Evolutionary conservation across 148 eudicot species (phyloP).

Genomic region (Suaeda aralocaspica): DNA sequence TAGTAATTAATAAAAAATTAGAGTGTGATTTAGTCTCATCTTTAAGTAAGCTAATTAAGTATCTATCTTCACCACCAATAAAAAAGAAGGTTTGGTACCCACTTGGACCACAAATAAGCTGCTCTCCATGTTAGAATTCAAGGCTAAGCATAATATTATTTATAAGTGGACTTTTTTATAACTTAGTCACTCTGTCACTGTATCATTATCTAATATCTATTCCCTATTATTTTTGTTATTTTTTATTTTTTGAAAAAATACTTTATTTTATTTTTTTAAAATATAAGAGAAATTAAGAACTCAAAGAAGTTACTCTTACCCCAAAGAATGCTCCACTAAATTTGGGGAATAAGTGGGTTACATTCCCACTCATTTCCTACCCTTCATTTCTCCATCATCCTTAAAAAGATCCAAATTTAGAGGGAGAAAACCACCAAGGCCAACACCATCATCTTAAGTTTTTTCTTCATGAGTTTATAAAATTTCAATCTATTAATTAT

Average conservation of each 20-base stretch:
- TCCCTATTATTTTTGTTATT: too few relatives aligned
- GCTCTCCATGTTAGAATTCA: conserved; percentile 20
- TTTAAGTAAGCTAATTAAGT: background rate
- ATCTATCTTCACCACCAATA: background rate
- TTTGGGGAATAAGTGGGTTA: conserved; percentile 6
- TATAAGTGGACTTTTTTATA: conserved; percentile 5
- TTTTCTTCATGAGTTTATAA: background rate
- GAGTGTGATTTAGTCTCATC: conserved; percentile 22
- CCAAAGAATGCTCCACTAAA: conserved; percentile 25
- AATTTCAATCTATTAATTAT: background rate
- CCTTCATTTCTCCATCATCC: conserved; percentile 19
- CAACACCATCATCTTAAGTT: background rate
- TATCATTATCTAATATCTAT: background rate
- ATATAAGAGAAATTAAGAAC: too few relatives aligned
- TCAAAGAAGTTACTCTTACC: background rate
- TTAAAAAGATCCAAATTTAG: conserved; percentile 14
- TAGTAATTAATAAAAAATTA: background rate
- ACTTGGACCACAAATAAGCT: conserved; percentile 9
- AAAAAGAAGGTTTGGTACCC: background rate
- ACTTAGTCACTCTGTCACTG: conserved; percentile 3
- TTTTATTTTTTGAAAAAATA: too few relatives aligned
- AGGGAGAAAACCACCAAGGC: background rate
- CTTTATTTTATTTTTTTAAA: too few relatives aligned
- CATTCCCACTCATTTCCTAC: conserved; percentile 17
- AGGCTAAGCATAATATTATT: background rate